Evolutionary conservation across 2,329 filamentous ascomycete species (phyloP), one percentile per base, ranked within the genome.

Genomic region (Aspergillus texensis): DNA sequence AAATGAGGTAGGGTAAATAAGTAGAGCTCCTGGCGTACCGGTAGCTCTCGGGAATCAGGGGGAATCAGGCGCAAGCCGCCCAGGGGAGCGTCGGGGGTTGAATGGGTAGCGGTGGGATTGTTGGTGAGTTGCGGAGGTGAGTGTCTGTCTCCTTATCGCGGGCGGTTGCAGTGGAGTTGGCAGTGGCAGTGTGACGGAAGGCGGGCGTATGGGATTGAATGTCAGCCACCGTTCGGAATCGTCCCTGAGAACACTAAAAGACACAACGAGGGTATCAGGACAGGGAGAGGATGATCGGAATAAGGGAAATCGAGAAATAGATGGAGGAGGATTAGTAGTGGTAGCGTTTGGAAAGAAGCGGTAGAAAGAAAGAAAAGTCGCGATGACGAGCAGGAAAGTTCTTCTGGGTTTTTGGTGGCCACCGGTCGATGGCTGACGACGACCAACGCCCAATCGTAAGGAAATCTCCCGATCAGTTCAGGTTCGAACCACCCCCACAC

Each of bases 141-240:
- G 26, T 53, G 28, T 46, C 60, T 41, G 6, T 39, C 14, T 62
- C 63, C 61, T 63, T 63, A 63, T 65, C 63, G 56, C 62, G 61
- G 43, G 36, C 36, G 41, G 41, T 50, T 41, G 30, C 28, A 54
- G 58, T 53, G 62, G 39, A 46, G 61, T 48, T 48, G 61, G 54
- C 16, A 24, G 50, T 55, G 60, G 43, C 60, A 55, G 58, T 57
- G 61, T 60, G 41, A 62, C 24, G 46, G 46, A 36, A 61, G 53
- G 54, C 41, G 57, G 64, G 66, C 59, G 65, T 65, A 64, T 65
- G 65, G 30, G 32, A 21, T 54, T 50, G 46, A 52, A 21, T 55
- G 32, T 55, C 52, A 68, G 67, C 67, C 67, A 63, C 57, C 30
- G 62, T 62, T 57, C 59, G 61, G 64, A 62, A 63, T 62, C 60